Evolutionary conservation across 1,284 basidiomycete genomes (phyloP).

Genomic region (Agroathelia rolfsii): DNA sequence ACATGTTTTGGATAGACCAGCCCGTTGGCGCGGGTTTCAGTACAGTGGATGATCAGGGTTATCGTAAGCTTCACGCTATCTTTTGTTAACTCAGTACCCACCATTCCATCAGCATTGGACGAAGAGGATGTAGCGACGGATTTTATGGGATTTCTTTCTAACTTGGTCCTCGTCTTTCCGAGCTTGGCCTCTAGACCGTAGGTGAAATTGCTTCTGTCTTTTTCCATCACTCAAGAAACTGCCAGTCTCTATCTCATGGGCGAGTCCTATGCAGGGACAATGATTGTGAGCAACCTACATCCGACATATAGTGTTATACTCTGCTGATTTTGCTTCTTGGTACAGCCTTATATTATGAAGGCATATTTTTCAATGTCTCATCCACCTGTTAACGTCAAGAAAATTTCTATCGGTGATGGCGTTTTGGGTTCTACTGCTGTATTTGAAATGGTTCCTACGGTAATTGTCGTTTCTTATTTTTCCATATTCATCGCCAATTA

Average conservation of each 20-base stretch:
- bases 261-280: conserved; percentile 60
- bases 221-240: too few species aligned
- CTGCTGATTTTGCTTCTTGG: conserved; percentile 6
- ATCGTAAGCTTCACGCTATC: conserved; percentile 31
- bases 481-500: too few species aligned
- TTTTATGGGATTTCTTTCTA: conserved; percentile 62
- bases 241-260: conserved; percentile 54
- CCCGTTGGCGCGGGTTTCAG: conserved; percentile 63
- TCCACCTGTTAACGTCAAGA: conserved; percentile 59
- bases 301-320: conserved; percentile 1
- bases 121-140: conserved; percentile 62
- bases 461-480: too few species aligned
- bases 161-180: conserved; percentile 61
- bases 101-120: conserved; percentile 39
- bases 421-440: conserved; percentile 37
- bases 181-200: conserved; percentile 45
- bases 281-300: conserved; percentile 34
- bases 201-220: too few species aligned
- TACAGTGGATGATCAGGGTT: conserved; percentile 51
- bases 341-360: conserved; percentile 66
- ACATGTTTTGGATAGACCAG: conserved; percentile 67
- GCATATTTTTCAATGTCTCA: conserved; percentile 49
- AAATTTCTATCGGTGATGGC: conserved; percentile 64
- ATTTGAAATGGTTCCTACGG: conserved; percentile 42
- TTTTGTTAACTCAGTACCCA: conserved; percentile 4